These are phyloP conservation scores for Diaporthe batatas DNA, from an alignment of 2,329 filamentous ascomycete species.

Conservation along the genomic window DNA sequence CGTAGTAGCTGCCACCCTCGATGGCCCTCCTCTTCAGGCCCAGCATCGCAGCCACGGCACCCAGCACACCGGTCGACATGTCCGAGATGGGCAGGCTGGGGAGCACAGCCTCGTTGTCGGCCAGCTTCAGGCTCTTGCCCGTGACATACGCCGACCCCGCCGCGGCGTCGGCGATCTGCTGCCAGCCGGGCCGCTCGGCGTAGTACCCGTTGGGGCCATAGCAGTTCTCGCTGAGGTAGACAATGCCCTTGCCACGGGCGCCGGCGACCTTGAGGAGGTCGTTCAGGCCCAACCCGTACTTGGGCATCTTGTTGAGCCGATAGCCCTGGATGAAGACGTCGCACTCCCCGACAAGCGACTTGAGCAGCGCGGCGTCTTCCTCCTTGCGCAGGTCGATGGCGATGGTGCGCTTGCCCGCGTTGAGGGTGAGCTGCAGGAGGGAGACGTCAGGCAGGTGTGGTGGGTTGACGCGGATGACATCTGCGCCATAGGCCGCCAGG, in stretches of 20 bases:
- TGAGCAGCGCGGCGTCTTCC: conserved; percentile 38
- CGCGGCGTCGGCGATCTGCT: conserved; percentile 61
- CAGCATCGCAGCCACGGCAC: conserved; percentile 51
- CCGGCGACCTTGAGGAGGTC: conserved; percentile 56
- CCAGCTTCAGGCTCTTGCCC: conserved; percentile 47
- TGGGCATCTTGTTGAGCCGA: conserved; percentile 58
- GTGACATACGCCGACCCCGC: conserved; percentile 52
- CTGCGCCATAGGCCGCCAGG: conserved; percentile 59
- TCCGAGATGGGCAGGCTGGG: conserved; percentile 52
- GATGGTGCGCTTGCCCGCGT: conserved; percentile 61
- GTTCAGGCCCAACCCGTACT: conserved; percentile 57
- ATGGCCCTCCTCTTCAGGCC: conserved; percentile 50
- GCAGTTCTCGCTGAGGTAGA: conserved; percentile 65
- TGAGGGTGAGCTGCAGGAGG: conserved; percentile 56
- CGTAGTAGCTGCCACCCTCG: conserved; percentile 50
- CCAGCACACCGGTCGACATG: conserved; percentile 52
- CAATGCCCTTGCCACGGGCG: conserved; percentile 57
- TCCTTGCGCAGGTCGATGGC: conserved; percentile 57
- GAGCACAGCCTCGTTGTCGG: conserved; percentile 49
- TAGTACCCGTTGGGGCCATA: conserved; percentile 63
- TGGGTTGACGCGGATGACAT: conserved; percentile 60
- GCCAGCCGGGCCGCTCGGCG: conserved; percentile 61
- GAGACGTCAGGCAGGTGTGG: conserved; percentile 58
- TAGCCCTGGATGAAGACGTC: conserved; percentile 69
- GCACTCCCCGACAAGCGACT: conserved; percentile 58